Percentiles rank a stretch among this genome's conserved stretches.
Evolutionary conservation across 2,329 filamentous ascomycete genomes (phyloP).

Genomic region (Arthroderma sp.): DNA sequence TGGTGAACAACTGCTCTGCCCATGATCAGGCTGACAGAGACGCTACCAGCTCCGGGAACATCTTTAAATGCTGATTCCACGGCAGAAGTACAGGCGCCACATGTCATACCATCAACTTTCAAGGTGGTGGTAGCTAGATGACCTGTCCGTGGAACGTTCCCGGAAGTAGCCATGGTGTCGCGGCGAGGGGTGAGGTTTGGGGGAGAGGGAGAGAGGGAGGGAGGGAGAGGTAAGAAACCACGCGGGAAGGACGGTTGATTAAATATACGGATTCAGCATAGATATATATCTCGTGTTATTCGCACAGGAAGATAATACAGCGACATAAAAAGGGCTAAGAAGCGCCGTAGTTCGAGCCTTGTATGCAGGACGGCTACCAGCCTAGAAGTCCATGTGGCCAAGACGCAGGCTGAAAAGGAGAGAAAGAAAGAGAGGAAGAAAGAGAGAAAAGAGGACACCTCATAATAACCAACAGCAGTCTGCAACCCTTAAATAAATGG

Average conservation of each 20-base stretch:
- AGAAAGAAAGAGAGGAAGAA: too few relatives aligned
- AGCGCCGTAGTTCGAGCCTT: too few relatives aligned
- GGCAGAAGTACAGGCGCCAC: slow-evolving; percentile 89
- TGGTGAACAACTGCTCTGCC: slow-evolving; percentile 91
- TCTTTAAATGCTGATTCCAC: slow-evolving; percentile 82
- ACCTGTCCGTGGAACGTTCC: slow-evolving; percentile 10
- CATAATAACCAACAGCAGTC: too few relatives aligned
- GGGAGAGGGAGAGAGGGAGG: neutral
- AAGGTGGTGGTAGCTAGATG: slow-evolving; percentile 84
- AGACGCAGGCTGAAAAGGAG: too few relatives aligned
- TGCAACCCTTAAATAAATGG: too few relatives aligned
- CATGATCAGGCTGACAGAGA: slow-evolving; percentile 89
- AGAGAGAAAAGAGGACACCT: too few relatives aligned
- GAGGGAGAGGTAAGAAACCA: too few relatives aligned
- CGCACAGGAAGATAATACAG: too few relatives aligned
- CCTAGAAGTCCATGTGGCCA: too few relatives aligned
- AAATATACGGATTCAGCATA: neutral
- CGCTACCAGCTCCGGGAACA: slow-evolving; percentile 66
- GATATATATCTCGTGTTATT: neutral
- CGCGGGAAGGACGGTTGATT: neutral
- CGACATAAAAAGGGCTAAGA: too few relatives aligned
- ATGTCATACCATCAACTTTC: slow-evolving; percentile 74
- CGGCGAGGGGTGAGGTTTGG: too few relatives aligned
- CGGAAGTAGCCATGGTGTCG: neutral
- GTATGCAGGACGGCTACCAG: too few relatives aligned